phyloP scores from a whole-genome alignment of 345 rosid genomes.

The Euphorbia lathyris region DNA sequence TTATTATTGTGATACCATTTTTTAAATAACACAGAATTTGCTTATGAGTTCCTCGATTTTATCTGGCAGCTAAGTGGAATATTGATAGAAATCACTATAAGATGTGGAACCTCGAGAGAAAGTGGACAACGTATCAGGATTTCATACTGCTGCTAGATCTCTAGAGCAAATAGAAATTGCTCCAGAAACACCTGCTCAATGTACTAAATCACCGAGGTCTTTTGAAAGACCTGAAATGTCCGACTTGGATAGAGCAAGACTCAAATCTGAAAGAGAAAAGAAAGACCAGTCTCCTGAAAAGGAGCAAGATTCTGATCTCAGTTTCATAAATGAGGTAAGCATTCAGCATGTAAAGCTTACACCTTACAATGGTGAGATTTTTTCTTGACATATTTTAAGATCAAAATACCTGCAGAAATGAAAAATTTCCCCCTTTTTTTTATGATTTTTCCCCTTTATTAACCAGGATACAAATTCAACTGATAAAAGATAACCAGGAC shows the following conservation, averaged over 20 bases:
- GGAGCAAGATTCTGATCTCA: too few relatives aligned
- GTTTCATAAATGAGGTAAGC: constrained; percentile 43
- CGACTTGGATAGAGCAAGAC: constrained; percentile 22
- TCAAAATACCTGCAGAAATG: too few relatives aligned
- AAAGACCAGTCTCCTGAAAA: constrained; percentile 19
- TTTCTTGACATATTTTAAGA: too few relatives aligned
- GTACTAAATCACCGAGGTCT: constrained; percentile 33
- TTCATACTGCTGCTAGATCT: constrained; percentile 12
- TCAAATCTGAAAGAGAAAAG: constrained; percentile 18
- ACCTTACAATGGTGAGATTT: background rate
- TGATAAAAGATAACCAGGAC: constrained; percentile 28
- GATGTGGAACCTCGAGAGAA: constrained; percentile 11
- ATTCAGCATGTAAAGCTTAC: background rate
- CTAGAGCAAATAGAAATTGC: constrained; percentile 45
- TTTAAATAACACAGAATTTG: too few relatives aligned
- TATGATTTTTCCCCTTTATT: too few relatives aligned
- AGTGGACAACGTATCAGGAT: constrained; percentile 18
- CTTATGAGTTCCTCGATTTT: too few relatives aligned
- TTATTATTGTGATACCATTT: too few relatives aligned
- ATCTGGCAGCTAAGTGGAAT: too few relatives aligned
- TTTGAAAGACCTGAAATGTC: constrained; percentile 31
- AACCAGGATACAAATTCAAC: constrained; percentile 2
- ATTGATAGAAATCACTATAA: too few relatives aligned
- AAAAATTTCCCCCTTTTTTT: too few relatives aligned
- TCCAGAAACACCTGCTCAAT: too few relatives aligned